Evolutionary conservation across 176 grass and related monocot genomes (phyloP).

Genomic region (Triticum urartu): DNA sequence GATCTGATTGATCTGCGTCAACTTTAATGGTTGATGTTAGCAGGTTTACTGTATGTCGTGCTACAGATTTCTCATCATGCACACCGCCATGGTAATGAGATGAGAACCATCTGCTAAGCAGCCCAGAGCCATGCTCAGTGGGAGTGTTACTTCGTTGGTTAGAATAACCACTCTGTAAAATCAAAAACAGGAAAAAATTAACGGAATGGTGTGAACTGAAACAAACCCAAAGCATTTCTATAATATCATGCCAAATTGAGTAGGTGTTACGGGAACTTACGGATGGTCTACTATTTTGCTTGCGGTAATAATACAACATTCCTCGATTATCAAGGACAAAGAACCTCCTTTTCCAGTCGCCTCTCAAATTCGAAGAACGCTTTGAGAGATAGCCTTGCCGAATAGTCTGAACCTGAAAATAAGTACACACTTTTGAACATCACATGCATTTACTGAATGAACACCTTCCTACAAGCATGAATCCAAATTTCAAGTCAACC

Average conservation of each 20-base stretch:
- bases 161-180: slow-evolving; percentile 69
- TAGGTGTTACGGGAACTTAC: slow-evolving; percentile 47
- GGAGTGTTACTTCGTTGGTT: slow-evolving; percentile 69
- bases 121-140: slow-evolving; percentile 78
- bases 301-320: slow-evolving; percentile 98
- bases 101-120: slow-evolving; percentile 98
- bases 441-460: slow-evolving; percentile 1
- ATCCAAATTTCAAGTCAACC: background rate
- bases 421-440: slow-evolving; percentile 11
- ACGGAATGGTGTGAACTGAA: background rate
- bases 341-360: slow-evolving; percentile 99
- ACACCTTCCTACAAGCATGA: background rate
- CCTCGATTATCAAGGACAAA: slow-evolving; percentile 98
- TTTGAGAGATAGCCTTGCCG: slow-evolving; percentile 98
- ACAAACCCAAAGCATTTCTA: slow-evolving; percentile 22
- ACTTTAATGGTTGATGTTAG: slow-evolving; percentile 98
- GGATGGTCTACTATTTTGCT: slow-evolving; percentile 78
- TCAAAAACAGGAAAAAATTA: slow-evolving; percentile 1
- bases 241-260: slow-evolving; percentile 1
- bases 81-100: slow-evolving; percentile 96
- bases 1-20: slow-evolving; percentile 91
- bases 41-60: slow-evolving; percentile 94
- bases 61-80: slow-evolving; percentile 96
- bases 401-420: slow-evolving; percentile 97
- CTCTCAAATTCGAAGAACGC: slow-evolving; percentile 95